Conservation (phyloP, 164 flowering plant species). For the Chimonanthus praecox region DNA sequence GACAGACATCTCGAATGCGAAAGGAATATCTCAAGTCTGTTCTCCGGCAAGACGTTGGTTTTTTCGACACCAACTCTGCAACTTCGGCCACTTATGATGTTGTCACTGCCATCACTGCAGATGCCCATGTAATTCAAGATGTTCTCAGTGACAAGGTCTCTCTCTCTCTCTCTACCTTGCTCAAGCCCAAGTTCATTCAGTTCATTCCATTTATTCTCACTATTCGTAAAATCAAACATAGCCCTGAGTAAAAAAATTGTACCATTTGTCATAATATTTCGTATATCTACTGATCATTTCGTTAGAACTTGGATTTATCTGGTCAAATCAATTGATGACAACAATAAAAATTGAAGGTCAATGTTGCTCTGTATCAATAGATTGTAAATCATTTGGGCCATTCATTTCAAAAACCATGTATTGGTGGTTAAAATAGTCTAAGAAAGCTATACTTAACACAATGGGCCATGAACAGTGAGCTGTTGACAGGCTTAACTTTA, state of each 20-base stretch:
- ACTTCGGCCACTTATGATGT: constrained; percentile 40
- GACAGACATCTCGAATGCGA: constrained; percentile 50
- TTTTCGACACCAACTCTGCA: constrained; percentile 40
- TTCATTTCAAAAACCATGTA: no score
- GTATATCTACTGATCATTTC: neutral
- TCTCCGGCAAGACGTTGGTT: constrained; percentile 52
- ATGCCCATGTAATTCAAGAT: constrained; percentile 46
- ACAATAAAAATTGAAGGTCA: neutral
- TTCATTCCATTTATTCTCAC: no score
- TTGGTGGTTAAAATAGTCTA: no score
- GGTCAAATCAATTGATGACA: neutral
- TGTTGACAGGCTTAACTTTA: neutral
- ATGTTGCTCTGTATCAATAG: no score
- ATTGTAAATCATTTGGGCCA: no score
- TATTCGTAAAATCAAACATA: neutral
- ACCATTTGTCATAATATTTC: neutral
- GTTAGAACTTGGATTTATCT: neutral
- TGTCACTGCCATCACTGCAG: constrained; percentile 42
- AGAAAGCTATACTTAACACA: no score
- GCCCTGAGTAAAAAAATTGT: neutral
- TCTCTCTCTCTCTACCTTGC: neutral
- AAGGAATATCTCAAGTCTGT: constrained; percentile 44
- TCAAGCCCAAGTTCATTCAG: neutral
- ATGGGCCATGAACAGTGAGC: no score
- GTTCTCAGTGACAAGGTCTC: constrained; percentile 60